phyloP scores from a whole-genome alignment of 2,329 filamentous ascomycete species.

The Lecanoromycetidae sp. region DNA sequence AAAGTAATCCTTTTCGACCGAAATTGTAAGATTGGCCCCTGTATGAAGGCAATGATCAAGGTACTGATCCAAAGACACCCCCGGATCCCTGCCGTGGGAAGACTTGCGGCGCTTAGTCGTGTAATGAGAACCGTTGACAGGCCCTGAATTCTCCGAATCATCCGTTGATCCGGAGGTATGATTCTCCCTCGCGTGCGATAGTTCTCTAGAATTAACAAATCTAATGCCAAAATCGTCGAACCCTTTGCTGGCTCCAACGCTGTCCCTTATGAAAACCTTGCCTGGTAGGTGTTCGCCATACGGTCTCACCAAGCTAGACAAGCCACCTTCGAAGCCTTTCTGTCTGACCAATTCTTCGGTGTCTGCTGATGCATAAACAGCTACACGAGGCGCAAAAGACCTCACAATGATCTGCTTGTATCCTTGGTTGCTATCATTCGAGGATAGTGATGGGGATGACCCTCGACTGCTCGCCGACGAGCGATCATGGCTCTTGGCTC shows the following conservation, averaged over 20 bases:
- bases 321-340: slow-evolving; percentile 72
- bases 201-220: slow-evolving; percentile 53
- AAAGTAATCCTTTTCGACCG: neutral
- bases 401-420: slow-evolving; percentile 58
- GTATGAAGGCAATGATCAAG: neutral
- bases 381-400: slow-evolving; percentile 80
- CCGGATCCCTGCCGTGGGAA: slow-evolving; percentile 1
- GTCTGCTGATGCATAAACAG: slow-evolving; percentile 74
- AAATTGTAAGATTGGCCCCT: neutral
- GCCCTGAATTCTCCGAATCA: slow-evolving; percentile 39
- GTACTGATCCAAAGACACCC: slow-evolving; percentile 12
- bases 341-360: slow-evolving; percentile 66
- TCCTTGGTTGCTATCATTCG: slow-evolving; percentile 26
- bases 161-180: slow-evolving; percentile 17
- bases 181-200: neutral
- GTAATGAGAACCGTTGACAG: slow-evolving; percentile 1
- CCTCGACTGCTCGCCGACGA: neutral
- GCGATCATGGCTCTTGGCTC: neutral
- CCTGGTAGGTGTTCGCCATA: slow-evolving; percentile 83
- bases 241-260: slow-evolving; percentile 65
- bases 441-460: slow-evolving; percentile 2
- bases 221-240: slow-evolving; percentile 87
- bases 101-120: neutral
- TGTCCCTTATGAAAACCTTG: slow-evolving; percentile 83
- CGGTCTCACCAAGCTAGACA: slow-evolving; percentile 75